These are phyloP conservation scores for Arthrobotrys musiformis DNA, from an alignment of 2,329 filamentous ascomycete species.

Conservation along the genomic window DNA sequence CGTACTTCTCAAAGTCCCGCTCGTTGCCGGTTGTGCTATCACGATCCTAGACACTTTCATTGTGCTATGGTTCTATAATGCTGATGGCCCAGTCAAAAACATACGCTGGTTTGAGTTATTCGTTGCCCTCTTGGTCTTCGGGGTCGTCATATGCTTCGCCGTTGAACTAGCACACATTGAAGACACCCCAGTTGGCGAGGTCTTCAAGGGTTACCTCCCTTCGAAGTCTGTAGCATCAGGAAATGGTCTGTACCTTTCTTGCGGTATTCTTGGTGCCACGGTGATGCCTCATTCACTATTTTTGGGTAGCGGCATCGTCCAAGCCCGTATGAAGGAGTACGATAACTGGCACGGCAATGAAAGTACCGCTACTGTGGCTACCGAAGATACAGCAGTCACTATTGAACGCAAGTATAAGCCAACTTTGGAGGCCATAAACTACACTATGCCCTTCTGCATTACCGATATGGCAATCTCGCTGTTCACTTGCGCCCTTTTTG, in stretches of 20 bases:
- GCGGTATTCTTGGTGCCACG: slow-evolving; percentile 80
- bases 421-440: slow-evolving; percentile 76
- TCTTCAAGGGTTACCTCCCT: slow-evolving; percentile 74
- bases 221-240: slow-evolving; percentile 70
- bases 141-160: slow-evolving; percentile 76
- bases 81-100: slow-evolving; percentile 70
- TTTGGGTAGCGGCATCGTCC: slow-evolving; percentile 76
- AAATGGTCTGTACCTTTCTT: slow-evolving; percentile 74
- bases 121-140: slow-evolving; percentile 73
- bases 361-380: slow-evolving; percentile 61
- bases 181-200: slow-evolving; percentile 68
- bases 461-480: slow-evolving; percentile 76
- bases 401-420: slow-evolving; percentile 73
- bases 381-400: slow-evolving; percentile 57
- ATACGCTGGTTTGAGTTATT: slow-evolving; percentile 74
- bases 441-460: slow-evolving; percentile 79
- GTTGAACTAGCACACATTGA: slow-evolving; percentile 74
- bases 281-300: slow-evolving; percentile 78
- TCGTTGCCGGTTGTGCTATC: slow-evolving; percentile 75
- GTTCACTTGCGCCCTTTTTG: slow-evolving; percentile 84
- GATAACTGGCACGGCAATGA: slow-evolving; percentile 70
- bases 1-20: slow-evolving; percentile 72
- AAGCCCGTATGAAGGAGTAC: slow-evolving; percentile 73
- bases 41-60: slow-evolving; percentile 76
- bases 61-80: slow-evolving; percentile 74